phyloP scores from a whole-genome alignment of 495 filamentous ascomycete genomes.

The Xylaria cubensis region DNA sequence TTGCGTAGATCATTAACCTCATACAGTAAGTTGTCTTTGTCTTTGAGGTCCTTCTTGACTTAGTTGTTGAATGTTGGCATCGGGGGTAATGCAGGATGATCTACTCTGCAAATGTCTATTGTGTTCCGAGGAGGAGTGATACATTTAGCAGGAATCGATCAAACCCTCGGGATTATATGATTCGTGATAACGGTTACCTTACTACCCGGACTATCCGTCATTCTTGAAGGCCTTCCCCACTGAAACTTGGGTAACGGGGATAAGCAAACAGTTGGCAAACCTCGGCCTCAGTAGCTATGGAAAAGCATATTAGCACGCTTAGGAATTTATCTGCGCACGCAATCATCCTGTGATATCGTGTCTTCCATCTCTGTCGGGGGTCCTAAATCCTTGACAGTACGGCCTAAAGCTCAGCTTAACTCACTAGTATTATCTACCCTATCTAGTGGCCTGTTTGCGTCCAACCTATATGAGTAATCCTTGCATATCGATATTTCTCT shows the following conservation, averaged over 20 bases:
- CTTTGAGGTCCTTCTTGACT: conserved; percentile 1
- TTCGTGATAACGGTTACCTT: conserved; percentile 4
- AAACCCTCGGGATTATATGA: conserved; percentile 14
- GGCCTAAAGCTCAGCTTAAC: not conserved
- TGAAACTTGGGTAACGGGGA: conserved; percentile 12
- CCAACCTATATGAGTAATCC: conserved; percentile 15
- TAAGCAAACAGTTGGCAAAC: conserved; percentile 23
- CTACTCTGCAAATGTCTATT: not conserved
- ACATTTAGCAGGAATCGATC: conserved; percentile 23
- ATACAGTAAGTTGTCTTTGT: not conserved
- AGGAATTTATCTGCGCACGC: conserved; percentile 13
- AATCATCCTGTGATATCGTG: conserved; percentile 21
- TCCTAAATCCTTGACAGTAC: conserved; percentile 13
- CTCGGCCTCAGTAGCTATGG: conserved; percentile 9
- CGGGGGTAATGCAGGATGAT: not conserved
- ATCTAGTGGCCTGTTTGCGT: not conserved
- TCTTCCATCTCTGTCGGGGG: not conserved
- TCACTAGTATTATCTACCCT: conserved; percentile 13
- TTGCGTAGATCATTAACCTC: conserved; percentile 22
- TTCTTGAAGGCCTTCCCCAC: conserved; percentile 13
- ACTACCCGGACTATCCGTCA: conserved; percentile 16
- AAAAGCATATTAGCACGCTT: not conserved
- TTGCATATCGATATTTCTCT: not conserved
- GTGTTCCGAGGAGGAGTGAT: not conserved
- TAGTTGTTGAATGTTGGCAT: conserved; percentile 3